These are phyloP conservation scores for Geosiphon pyriformis DNA, from an alignment of 192 early-diverging fungal genomes.

Conservation along the genomic window DNA sequence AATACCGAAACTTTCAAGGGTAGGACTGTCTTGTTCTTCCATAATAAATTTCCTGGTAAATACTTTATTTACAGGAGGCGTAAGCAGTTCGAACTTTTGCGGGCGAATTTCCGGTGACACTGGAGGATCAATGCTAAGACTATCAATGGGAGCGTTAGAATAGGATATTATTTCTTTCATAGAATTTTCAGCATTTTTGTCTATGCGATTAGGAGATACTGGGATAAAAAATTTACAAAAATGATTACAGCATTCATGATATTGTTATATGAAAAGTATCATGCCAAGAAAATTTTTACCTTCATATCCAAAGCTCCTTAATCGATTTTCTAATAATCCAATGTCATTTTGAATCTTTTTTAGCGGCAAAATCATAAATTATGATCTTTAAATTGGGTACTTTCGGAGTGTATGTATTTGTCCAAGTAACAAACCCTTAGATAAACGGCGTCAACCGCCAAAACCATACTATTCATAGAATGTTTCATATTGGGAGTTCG, in stretches of 20 bases:
- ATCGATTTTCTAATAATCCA: background rate
- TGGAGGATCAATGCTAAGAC: background rate
- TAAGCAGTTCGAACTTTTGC: background rate
- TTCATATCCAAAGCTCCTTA: background rate
- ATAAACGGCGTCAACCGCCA: background rate
- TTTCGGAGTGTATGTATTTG: background rate
- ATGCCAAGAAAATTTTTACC: background rate
- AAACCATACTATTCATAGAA: background rate
- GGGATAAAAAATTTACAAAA: background rate
- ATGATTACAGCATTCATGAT: background rate
- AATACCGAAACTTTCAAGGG: slow-evolving; percentile 6
- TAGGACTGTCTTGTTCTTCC: slow-evolving; percentile 5
- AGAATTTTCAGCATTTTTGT: background rate
- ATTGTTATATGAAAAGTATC: background rate
- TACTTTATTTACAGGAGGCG: background rate
- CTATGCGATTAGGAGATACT: background rate
- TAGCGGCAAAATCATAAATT: background rate
- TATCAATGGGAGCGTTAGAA: background rate
- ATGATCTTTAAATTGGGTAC: background rate
- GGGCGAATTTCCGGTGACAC: background rate
- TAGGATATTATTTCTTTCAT: background rate
- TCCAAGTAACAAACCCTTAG: background rate
- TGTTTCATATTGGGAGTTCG: slow-evolving; percentile 11
- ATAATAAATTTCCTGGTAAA: background rate
- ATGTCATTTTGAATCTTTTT: background rate